These are phyloP conservation scores for Brassica rapa DNA, from an alignment of 345 rosid genomes.

Conservation along the genomic window DNA sequence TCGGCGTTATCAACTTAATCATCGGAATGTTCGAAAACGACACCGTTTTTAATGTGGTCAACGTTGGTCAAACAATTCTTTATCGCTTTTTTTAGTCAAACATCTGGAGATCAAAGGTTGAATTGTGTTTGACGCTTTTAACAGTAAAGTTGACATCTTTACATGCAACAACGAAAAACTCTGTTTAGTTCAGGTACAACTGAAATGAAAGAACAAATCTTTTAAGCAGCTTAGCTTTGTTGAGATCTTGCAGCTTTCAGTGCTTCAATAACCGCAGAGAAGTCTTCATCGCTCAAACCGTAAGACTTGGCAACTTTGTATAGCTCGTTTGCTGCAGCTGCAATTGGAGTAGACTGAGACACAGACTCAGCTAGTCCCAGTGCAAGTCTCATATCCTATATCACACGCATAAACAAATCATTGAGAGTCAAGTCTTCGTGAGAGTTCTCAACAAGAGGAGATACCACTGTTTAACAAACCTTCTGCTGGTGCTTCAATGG, in stretches of 20 bases:
- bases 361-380: conserved; percentile 88
- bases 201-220: not conserved
- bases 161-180: not conserved
- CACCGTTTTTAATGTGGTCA: not conserved
- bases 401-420: not conserved
- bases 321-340: conserved; percentile 87
- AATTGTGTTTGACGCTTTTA: conserved; percentile 18
- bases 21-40: conserved; percentile 22
- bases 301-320: conserved; percentile 83
- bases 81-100: conserved; percentile 1
- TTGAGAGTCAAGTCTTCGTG: not conserved
- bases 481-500: conserved; percentile 96
- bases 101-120: conserved; percentile 35
- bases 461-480: conserved; percentile 47
- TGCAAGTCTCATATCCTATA: conserved; percentile 92
- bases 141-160: conserved; percentile 15
- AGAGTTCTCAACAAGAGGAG: conserved; percentile 17
- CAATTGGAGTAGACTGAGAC: conserved; percentile 83
- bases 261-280: conserved; percentile 91
- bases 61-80: conserved; percentile 24
- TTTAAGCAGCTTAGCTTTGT: conserved; percentile 15
- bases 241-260: conserved; percentile 52
- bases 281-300: conserved; percentile 82
- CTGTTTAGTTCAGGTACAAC: not conserved
- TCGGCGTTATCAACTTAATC: conserved; percentile 32